A percentile compares a stretch with the other conserved stretches of the same genome.
phyloP scores from a whole-genome alignment of 148 eudicot genomes.

The Spergularia marina region DNA sequence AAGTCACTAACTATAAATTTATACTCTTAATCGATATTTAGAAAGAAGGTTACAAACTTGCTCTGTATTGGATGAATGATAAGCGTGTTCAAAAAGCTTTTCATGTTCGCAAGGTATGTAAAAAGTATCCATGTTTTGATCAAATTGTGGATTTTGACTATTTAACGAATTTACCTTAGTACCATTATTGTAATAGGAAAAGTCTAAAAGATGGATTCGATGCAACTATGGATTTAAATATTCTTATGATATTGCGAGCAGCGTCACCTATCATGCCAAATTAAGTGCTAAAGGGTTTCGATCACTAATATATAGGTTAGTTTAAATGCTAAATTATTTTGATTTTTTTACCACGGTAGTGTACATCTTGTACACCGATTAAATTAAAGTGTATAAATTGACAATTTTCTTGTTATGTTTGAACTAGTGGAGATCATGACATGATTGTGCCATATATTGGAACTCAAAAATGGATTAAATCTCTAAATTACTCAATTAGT shows the following conservation, averaged over 20 bases:
- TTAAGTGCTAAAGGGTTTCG: slow-evolving; percentile 31
- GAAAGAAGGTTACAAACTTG: slow-evolving; percentile 27
- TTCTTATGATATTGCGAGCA: slow-evolving; percentile 26
- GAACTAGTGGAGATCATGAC: slow-evolving; percentile 40
- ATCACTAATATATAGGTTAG: slow-evolving; percentile 39
- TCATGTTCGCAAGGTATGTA: slow-evolving; percentile 27
- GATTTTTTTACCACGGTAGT: not conserved
- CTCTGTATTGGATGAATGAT: slow-evolving; percentile 26
- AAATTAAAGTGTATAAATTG: not conserved
- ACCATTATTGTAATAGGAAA: slow-evolving; percentile 11
- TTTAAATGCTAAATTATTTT: not conserved
- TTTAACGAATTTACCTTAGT: not conserved
- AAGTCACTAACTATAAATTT: no score
- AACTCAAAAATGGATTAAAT: slow-evolving; percentile 39
- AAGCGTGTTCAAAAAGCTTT: slow-evolving; percentile 29
- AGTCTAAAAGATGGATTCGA: slow-evolving; percentile 28
- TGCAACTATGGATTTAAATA: slow-evolving; percentile 30
- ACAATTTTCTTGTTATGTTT: not conserved
- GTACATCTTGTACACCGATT: not conserved
- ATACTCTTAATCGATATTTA: not conserved
- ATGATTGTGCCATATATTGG: slow-evolving; percentile 33
- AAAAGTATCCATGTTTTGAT: not conserved
- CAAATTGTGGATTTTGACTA: not conserved
- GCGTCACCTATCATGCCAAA: slow-evolving; percentile 28
- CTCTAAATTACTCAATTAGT: slow-evolving; percentile 26